A percentile compares a stretch with the other conserved stretches of the same genome.
Evolutionary conservation across 371 early-diverging fungal species (phyloP).

Genomic region (Mortierella sp.): DNA sequence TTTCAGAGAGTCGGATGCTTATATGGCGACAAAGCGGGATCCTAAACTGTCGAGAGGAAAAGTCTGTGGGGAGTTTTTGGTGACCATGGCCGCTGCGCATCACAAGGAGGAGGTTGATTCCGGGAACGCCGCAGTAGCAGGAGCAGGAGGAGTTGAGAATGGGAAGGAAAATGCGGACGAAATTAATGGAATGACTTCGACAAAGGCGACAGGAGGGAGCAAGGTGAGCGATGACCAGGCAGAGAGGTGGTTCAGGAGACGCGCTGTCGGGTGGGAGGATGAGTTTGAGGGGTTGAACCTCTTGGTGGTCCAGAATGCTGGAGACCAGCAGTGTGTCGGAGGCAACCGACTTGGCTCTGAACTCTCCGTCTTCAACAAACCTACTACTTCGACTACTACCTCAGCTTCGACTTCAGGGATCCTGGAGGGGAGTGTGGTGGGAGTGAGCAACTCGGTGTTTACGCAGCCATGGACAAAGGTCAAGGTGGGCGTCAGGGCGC

Average conservation of each 20-base stretch:
- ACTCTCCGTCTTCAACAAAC: conserved; percentile 51
- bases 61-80: conserved; percentile 67
- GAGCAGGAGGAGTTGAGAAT: too few species aligned
- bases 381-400: neutral
- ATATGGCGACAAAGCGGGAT: neutral
- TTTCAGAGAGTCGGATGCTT: conserved; percentile 60
- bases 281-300: conserved; percentile 69
- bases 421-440: conserved; percentile 24
- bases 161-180: too few species aligned
- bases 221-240: conserved; percentile 21
- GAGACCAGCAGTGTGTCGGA: conserved; percentile 35
- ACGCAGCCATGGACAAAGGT: conserved; percentile 69
- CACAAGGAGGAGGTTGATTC: conserved; percentile 44
- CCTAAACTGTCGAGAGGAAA: conserved; percentile 54
- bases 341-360: conserved; percentile 61
- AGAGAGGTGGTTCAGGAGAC: conserved; percentile 42
- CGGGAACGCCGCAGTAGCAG: too few species aligned
- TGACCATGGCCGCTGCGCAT: conserved; percentile 44
- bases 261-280: conserved; percentile 34
- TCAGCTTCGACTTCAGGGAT: neutral
- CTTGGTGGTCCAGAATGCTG: conserved; percentile 60
- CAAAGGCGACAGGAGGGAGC: neutral
- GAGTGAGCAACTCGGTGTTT: conserved; percentile 67
- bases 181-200: neutral
- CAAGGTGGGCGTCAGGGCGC: conserved; percentile 52